Percentiles rank a stretch among this genome's conserved stretches.
Conservation (phyloP, 2,329 filamentous ascomycete genomes). For the Trichoderma sp. region DNA sequence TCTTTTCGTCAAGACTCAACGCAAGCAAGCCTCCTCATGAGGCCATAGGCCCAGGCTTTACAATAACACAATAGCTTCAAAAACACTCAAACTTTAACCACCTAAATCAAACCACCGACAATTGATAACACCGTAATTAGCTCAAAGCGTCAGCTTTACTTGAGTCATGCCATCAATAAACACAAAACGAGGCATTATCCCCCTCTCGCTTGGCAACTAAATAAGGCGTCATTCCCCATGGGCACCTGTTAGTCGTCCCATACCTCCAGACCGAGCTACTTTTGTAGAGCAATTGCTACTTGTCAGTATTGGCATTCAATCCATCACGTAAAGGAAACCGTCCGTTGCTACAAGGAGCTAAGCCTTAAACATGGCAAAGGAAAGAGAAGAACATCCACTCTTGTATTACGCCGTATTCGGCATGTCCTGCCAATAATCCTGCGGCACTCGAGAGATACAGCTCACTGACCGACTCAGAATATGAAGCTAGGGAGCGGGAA, state of each 20-base stretch:
- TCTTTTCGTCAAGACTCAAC: background rate
- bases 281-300: no score
- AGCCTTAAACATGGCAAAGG: background rate
- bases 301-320: constrained; percentile 1
- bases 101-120: background rate
- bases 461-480: constrained; percentile 1
- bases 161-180: constrained; percentile 15
- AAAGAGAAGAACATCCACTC: background rate
- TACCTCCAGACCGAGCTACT: background rate
- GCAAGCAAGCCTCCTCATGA: constrained; percentile 22
- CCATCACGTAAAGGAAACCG: constrained; percentile 25
- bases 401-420: background rate
- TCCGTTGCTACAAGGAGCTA: background rate
- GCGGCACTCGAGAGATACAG: background rate
- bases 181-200: constrained; percentile 11
- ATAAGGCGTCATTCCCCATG: constrained; percentile 8
- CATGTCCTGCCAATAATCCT: background rate
- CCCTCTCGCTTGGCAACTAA: background rate
- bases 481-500: background rate
- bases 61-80: background rate
- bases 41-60: constrained; percentile 14
- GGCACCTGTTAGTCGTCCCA: background rate
- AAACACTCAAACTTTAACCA: background rate
- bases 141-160: background rate
- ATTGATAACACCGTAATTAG: background rate